A percentile compares a stretch with the other conserved stretches of the same genome.
These are phyloP conservation scores for Aspergillus carlsbadensis DNA, from an alignment of 495 filamentous ascomycete genomes.

Conservation along the genomic window DNA sequence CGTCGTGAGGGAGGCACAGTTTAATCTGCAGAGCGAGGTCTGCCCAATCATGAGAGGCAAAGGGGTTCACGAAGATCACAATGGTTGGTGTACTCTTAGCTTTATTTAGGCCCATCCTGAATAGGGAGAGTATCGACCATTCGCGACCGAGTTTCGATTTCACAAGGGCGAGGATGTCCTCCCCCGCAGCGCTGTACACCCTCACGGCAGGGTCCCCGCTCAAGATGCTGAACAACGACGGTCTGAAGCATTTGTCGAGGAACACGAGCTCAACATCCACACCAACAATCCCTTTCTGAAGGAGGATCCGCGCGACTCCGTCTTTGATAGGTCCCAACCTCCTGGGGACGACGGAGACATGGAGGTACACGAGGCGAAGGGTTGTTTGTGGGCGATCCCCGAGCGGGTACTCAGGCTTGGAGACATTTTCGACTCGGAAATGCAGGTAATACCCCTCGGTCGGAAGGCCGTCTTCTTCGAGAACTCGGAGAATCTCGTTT, in stretches of 20 bases:
- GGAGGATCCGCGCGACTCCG: too few relatives aligned
- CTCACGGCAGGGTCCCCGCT: neutral
- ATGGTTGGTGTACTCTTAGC: neutral
- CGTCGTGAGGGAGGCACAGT: neutral
- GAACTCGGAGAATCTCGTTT: too few relatives aligned
- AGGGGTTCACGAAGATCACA: slow-evolving; percentile 1
- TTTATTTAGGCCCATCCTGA: neutral
- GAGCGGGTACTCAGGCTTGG: too few relatives aligned
- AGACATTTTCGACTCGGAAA: too few relatives aligned
- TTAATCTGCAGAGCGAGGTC: neutral
- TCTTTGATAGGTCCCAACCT: too few relatives aligned
- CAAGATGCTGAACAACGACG: neutral
- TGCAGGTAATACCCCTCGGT: too few relatives aligned
- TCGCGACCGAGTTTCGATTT: neutral
- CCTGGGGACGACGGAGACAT: too few relatives aligned
- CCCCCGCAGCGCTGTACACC: neutral
- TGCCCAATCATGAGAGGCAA: neutral
- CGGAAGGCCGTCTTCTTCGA: too few relatives aligned
- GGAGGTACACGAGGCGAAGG: too few relatives aligned
- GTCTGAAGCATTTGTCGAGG: neutral
- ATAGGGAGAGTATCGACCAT: neutral
- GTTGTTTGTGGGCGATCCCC: too few relatives aligned
- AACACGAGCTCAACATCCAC: too few relatives aligned
- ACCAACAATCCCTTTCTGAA: too few relatives aligned
- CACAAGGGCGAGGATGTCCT: neutral